Evolutionary conservation across 2,329 filamentous ascomycete species (phyloP), one percentile per base, ranked within the genome.

Genomic region (Colletotrichum sp.): DNA sequence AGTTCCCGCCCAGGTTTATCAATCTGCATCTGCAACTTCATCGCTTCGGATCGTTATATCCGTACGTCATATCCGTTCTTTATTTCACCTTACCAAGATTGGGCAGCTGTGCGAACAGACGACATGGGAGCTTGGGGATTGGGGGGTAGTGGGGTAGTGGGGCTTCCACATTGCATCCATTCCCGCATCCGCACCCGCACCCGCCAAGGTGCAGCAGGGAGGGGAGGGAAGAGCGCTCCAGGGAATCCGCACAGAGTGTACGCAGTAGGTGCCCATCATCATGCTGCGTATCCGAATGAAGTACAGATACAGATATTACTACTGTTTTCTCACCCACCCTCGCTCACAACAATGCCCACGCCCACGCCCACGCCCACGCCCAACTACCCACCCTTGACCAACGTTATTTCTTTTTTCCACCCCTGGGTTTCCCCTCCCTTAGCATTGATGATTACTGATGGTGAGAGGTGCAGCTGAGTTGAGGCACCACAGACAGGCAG

Each of bases 51-150:
- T n/a, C 18, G 28, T 64, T 65, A 57, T 66, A 32, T 66, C 60
- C 68, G 36, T 55, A 36, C 59, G 72, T 71, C 52, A 67, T 71
- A 66, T 71, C 67, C 67, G 71, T 67, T 62, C 55, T 55, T 68
- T 60, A 34, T 9, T 9, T 30, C 49, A 63, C 65, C 71, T 68
- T 68, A 62, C 71, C 71, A 62, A 68, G 64, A 15, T 62, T 68
- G 36, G 71, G 34, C 52, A 73, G 64, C 71, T 73, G 71, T 73
- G 71, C 71, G 71, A 73, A 73, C 64, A 68, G 64, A 55, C 65
- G 57, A 55, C 62, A 65, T 65, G 62, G 32, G 24, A 36, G 39
- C 62, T 16, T 44, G 39, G 18, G 39, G 39, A 44, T 44, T 44
- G 18, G 39, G 18, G 28, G 18, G 8, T 6, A 18, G 36, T 18